Base-by-base conservation (phyloP, 1,284 basidiomycete genomes). In the Ganoderma lucidum region DNA sequence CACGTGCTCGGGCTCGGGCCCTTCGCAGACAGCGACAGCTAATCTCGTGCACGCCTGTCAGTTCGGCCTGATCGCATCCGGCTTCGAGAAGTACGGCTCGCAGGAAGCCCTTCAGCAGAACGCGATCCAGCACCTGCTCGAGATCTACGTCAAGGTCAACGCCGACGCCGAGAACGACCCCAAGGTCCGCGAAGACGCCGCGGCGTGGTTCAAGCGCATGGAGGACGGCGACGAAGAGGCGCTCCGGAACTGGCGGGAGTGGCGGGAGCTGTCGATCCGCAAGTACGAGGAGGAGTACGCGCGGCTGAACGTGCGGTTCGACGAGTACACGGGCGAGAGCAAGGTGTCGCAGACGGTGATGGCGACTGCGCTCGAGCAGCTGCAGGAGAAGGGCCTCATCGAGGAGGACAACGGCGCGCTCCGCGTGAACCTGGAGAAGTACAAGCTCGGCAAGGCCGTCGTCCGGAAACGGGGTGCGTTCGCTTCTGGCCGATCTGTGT, bases 141-240 rank as follows among this genome's bases (percentile, higher is more conserved):
- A 98, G 51, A 89, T 99, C 65, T 99, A 99, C 80, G 96, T 99
- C 79, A 90, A 94, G 80, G 92, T 99, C 78, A 98, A 95, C 87
- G 88, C 90, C 75, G 96, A 97, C 69, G 94, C 94, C 4, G 88
- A 90, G 37, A 77, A 82, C 2, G 90, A 95, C 74, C 89, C 91
- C 1, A 78, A 85, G 23, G 92, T 97, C 74, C 96, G 97, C 81
- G 87, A 86, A 14, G 89, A 92, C 71, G 97, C 97, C 1, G 94
- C 96, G 4, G 86, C 87, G 69, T 97, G 95, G 86, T 99, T 99
- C 87, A 96, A 93, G 82, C 90, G 91, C 28, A 99, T 99, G 96
- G 97, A 99, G 81, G 94, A 96, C 71, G 95, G 95, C 44, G 96
- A 98, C 74, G 89, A 94, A 73, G 85, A 84, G 37, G 93, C 95